A percentile compares a stretch with the other conserved stretches of the same genome.
These are phyloP conservation scores for Candida ficus DNA, from an alignment of 805 yeast genomes.

Conservation along the genomic window DNA sequence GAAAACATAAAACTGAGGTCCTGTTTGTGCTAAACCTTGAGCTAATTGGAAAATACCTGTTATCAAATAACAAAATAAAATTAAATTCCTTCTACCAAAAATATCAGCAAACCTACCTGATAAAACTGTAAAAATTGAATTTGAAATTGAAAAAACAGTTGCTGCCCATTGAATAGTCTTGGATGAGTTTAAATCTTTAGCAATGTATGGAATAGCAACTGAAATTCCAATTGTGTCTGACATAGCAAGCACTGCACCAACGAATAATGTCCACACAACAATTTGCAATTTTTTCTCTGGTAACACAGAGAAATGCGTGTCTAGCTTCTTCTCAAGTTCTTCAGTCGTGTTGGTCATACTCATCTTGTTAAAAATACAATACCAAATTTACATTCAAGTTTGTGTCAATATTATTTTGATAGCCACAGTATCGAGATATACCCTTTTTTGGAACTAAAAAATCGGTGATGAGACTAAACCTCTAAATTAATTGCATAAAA, in stretches of 20 bases:
- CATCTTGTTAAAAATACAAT: too few relatives aligned
- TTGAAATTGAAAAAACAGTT: slow-evolving; percentile 46
- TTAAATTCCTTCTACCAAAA: slow-evolving; percentile 44
- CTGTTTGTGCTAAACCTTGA: slow-evolving; percentile 42
- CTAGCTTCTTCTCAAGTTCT: slow-evolving; percentile 7
- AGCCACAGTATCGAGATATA: too few relatives aligned
- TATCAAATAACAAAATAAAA: slow-evolving; percentile 35
- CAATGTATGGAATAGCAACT: slow-evolving; percentile 43
- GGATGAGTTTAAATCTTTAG: slow-evolving; percentile 38
- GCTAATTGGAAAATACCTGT: slow-evolving; percentile 41
- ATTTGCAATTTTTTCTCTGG: slow-evolving; percentile 2
- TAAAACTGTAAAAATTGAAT: slow-evolving; percentile 46
- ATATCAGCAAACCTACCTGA: slow-evolving; percentile 53
- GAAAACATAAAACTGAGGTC: slow-evolving; percentile 42
- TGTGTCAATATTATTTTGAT: too few relatives aligned
- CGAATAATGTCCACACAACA: background rate
- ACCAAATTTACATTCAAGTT: too few relatives aligned
- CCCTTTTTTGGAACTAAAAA: too few relatives aligned
- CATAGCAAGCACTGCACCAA: slow-evolving; percentile 3
- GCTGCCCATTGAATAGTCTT: slow-evolving; percentile 57
- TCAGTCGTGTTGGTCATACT: background rate
- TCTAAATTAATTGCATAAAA: too few relatives aligned
- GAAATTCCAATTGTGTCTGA: slow-evolving; percentile 44
- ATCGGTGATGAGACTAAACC: too few relatives aligned
- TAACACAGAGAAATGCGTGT: slow-evolving; percentile 5